These are phyloP conservation scores for Peronospora belbahrii DNA, from an alignment of 352 stramenopile genomes.

Conservation along the genomic window DNA sequence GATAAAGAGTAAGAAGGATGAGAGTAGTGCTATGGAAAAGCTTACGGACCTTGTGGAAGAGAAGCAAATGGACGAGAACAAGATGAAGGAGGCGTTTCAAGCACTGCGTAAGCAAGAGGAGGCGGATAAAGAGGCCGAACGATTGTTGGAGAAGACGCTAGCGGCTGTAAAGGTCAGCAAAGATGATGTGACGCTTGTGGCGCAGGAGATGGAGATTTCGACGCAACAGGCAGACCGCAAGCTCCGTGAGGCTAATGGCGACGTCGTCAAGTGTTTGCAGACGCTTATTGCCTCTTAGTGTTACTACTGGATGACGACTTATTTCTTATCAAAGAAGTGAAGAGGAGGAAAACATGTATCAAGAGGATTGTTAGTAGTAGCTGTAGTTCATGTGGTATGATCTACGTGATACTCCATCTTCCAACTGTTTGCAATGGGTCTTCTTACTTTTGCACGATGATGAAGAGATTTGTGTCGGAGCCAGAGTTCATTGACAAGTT, in stretches of 20 bases:
- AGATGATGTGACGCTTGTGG: conserved; percentile 72
- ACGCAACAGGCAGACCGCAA: conserved; percentile 73
- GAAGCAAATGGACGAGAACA: conserved; percentile 85
- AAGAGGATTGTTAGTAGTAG: conserved; percentile 56
- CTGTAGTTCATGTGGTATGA: conserved; percentile 88
- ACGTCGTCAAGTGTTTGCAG: conserved; percentile 64
- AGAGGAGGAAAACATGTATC: conserved; percentile 79
- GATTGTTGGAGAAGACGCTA: conserved; percentile 70
- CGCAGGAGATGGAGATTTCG: conserved; percentile 71
- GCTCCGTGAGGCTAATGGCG: conserved; percentile 64
- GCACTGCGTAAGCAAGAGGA: conserved; percentile 73
- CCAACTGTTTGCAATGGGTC: conserved; percentile 90
- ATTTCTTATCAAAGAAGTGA: no score
- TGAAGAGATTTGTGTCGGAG: conserved; percentile 84
- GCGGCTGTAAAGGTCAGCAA: conserved; percentile 76
- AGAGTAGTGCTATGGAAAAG: conserved; percentile 77
- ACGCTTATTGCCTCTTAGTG: conserved; percentile 38
- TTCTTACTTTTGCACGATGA: conserved; percentile 84
- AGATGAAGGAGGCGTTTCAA: conserved; percentile 80
- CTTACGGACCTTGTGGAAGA: conserved; percentile 81
- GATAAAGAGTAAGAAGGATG: conserved; percentile 75
- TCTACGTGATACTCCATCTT: conserved; percentile 91
- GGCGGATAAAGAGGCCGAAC: conserved; percentile 73
- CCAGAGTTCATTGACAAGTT: conserved; percentile 86
- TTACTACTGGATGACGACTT: no score